A percentile compares a stretch with the other conserved stretches of the same genome.
Conservation (phyloP, 192 early-diverging fungal species). For the Rhizophagus clarus region DNA sequence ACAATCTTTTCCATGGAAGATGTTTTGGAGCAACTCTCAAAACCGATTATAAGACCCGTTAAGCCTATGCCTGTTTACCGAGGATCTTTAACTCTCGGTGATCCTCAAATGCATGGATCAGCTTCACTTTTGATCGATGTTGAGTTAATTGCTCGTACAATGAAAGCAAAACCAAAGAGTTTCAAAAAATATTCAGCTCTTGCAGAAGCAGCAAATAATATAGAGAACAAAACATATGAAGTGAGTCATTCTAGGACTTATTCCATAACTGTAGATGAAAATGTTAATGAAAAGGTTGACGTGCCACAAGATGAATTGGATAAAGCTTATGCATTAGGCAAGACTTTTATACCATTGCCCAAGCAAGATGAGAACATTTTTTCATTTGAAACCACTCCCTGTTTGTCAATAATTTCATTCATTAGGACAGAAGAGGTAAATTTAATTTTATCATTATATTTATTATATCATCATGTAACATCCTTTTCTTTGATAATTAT, state of each 20-base stretch:
- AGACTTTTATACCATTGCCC: conserved; percentile 63
- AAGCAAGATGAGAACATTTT: conserved; percentile 62
- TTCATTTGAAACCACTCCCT: conserved; percentile 56
- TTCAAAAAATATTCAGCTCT: conserved; percentile 68
- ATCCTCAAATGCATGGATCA: conserved; percentile 46
- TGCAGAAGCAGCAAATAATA: conserved; percentile 45
- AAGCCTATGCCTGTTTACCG: conserved; percentile 57
- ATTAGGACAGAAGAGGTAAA: conserved; percentile 48
- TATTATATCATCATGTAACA: too few relatives aligned
- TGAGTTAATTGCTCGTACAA: conserved; percentile 58
- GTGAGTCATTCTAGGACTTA: conserved; percentile 41
- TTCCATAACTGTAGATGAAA: conserved; percentile 35
- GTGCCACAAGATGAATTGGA: conserved; percentile 56
- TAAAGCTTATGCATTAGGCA: conserved; percentile 69
- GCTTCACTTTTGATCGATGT: conserved; percentile 53
- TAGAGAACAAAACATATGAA: conserved; percentile 38
- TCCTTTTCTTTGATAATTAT: too few relatives aligned
- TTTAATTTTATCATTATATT: too few relatives aligned
- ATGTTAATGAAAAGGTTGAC: conserved; percentile 36
- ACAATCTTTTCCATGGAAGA: conserved; percentile 49
- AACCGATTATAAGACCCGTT: conserved; percentile 57
- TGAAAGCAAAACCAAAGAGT: conserved; percentile 52
- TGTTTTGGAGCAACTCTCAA: conserved; percentile 46
- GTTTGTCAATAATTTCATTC: conserved; percentile 66
- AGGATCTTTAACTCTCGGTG: conserved; percentile 55